phyloP scores from a whole-genome alignment of 768 basidiomycete species.

The Rhodotorula toruloides region DNA sequence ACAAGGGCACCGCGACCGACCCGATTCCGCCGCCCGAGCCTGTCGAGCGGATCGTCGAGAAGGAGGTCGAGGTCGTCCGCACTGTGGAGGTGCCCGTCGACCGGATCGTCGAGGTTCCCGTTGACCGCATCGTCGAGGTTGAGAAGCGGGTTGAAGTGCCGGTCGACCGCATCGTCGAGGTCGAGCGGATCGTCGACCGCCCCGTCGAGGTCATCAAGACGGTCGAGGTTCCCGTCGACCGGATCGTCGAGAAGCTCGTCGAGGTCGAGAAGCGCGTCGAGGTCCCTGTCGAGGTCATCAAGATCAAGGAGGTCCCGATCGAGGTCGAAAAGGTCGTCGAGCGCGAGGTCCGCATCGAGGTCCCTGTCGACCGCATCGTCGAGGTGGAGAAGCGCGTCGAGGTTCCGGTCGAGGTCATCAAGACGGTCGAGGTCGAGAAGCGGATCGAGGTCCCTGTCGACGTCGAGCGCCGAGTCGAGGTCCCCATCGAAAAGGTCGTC shows the following conservation, averaged over 20 bases:
- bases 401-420: neutral
- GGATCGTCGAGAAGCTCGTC: slow-evolving; percentile 87
- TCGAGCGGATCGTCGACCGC: slow-evolving; percentile 37
- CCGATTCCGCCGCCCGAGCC: too few species aligned
- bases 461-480: neutral
- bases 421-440: neutral
- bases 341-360: neutral
- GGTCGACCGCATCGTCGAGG: slow-evolving; percentile 22
- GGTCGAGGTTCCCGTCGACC: slow-evolving; percentile 90
- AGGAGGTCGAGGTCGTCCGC: neutral
- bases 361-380: neutral
- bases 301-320: neutral
- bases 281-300: slow-evolving; percentile 43
- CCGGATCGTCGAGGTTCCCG: slow-evolving; percentile 14
- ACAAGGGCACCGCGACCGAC: too few species aligned
- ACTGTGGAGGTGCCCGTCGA: neutral
- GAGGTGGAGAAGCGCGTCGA: neutral
- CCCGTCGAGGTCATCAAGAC: slow-evolving; percentile 55
- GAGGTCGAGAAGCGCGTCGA: slow-evolving; percentile 97
- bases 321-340: too few species aligned
- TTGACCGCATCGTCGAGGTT: slow-evolving; percentile 29
- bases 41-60: neutral
- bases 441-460: neutral
- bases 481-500: neutral
- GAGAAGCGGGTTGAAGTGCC: slow-evolving; percentile 32